A percentile compares a stretch with the other conserved stretches of the same genome.
Conservation (phyloP, 2,329 filamentous ascomycete genomes). For the Ascochyta viciae-villosae region DNA sequence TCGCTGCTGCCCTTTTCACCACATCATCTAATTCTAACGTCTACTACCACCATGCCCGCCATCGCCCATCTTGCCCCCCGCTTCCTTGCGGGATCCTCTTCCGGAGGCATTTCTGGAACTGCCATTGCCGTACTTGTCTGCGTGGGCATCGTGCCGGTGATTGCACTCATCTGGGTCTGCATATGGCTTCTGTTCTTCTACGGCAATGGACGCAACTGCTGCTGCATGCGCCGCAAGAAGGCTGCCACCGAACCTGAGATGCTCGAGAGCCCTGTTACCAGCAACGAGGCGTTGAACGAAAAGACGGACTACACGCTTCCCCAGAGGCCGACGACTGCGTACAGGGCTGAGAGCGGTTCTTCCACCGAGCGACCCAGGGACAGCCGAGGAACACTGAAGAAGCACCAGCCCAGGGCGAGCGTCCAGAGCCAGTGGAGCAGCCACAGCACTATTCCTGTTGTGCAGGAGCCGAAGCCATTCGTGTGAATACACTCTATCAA, state of each 20-base stretch:
- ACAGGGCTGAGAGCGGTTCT: slow-evolving; percentile 25
- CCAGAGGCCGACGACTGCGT: slow-evolving; percentile 13
- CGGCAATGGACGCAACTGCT: slow-evolving; percentile 31
- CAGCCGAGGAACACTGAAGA: slow-evolving; percentile 12
- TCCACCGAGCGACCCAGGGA: slow-evolving; percentile 14
- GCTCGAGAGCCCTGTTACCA: slow-evolving; percentile 4
- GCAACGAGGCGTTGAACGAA: slow-evolving; percentile 20
- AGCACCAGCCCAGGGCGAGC: slow-evolving; percentile 13
- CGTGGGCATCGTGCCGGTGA: slow-evolving; percentile 33
- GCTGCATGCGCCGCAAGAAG: slow-evolving; percentile 33
- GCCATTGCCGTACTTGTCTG: slow-evolving; percentile 35
- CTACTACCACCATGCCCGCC: slow-evolving; percentile 24
- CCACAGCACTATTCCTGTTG: slow-evolving; percentile 17
- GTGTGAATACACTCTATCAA: slow-evolving; percentile 19
- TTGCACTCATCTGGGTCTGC: slow-evolving; percentile 33
- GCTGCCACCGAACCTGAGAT: slow-evolving; percentile 9
- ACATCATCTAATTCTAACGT: not conserved
- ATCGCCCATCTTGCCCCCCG: slow-evolving; percentile 25
- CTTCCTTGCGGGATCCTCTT: slow-evolving; percentile 16
- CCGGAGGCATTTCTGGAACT: slow-evolving; percentile 23
- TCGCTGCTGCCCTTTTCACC: not conserved
- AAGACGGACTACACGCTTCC: slow-evolving; percentile 23
- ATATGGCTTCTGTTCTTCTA: slow-evolving; percentile 40
- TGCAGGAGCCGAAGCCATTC: slow-evolving; percentile 34
- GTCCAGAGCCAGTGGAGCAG: slow-evolving; percentile 27